Conservation (phyloP, 2,329 filamentous ascomycete genomes). For the Aspergillus uvarum region DNA sequence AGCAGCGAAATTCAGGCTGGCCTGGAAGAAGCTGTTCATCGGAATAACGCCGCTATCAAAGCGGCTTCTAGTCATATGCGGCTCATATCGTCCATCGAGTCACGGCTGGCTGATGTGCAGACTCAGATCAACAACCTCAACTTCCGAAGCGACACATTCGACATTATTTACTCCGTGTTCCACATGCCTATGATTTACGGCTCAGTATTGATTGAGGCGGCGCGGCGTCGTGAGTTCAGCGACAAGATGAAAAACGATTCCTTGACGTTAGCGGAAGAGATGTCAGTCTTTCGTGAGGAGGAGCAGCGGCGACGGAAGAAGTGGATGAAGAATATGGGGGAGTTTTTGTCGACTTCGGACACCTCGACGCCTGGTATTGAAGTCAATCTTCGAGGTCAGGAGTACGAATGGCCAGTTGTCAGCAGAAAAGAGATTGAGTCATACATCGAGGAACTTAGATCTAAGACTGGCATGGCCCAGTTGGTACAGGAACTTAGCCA, state of each 20-base stretch:
- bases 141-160: constrained; percentile 76
- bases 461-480: constrained; percentile 63
- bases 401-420: constrained; percentile 76
- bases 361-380: constrained; percentile 74
- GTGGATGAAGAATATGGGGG: constrained; percentile 84
- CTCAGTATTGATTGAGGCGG: constrained; percentile 80
- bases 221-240: constrained; percentile 84
- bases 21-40: constrained; percentile 54
- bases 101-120: constrained; percentile 70
- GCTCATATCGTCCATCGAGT: constrained; percentile 76
- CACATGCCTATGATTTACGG: constrained; percentile 88
- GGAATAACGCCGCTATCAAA: constrained; percentile 66
- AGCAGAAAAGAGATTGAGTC: constrained; percentile 73
- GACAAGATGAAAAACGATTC: constrained; percentile 89
- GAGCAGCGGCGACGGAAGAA: constrained; percentile 83
- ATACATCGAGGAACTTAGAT: constrained; percentile 67
- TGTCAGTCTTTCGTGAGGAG: constrained; percentile 88
- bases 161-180: constrained; percentile 75
- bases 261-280: constrained; percentile 83
- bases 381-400: constrained; percentile 78
- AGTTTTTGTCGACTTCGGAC: constrained; percentile 66
- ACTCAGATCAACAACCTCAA: constrained; percentile 69
- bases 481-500: constrained; percentile 72
- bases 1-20: constrained; percentile 55
- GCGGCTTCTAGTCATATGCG: constrained; percentile 75